Conservation (phyloP, 768 basidiomycete species). For the Albatrellus ellisii region DNA sequence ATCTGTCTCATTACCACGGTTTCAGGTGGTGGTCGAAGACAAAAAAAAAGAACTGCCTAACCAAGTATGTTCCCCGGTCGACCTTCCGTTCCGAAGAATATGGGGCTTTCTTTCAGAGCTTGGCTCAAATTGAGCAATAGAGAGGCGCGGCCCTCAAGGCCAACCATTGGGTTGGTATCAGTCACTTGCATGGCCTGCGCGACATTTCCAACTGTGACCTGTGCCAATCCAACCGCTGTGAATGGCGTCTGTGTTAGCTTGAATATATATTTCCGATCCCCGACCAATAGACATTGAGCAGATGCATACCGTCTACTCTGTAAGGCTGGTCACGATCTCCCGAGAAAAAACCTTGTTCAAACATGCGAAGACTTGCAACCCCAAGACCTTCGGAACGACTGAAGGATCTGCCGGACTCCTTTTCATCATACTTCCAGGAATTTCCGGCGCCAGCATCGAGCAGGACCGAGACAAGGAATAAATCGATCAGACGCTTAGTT, state of each 20-base stretch:
- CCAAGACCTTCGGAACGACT: conserved; percentile 72
- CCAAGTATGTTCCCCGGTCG: conserved; percentile 79
- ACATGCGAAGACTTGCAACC: conserved; percentile 88
- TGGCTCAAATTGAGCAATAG: conserved; percentile 61
- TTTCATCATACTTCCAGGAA: conserved; percentile 64
- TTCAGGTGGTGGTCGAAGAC: conserved; percentile 1
- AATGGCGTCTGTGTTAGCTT: neutral
- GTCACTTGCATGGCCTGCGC: conserved; percentile 70
- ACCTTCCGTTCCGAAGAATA: conserved; percentile 61
- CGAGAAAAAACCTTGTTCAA: conserved; percentile 72
- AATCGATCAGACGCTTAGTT: conserved; percentile 69
- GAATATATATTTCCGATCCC: neutral
- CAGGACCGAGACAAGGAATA: conserved; percentile 83
- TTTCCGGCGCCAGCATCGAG: conserved; percentile 92
- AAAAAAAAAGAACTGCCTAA: conserved; percentile 18
- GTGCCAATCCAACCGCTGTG: conserved; percentile 56
- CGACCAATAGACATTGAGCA: neutral
- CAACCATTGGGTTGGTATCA: conserved; percentile 74
- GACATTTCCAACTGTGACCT: conserved; percentile 45
- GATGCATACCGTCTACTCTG: conserved; percentile 63
- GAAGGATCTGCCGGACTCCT: conserved; percentile 37
- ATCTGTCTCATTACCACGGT: conserved; percentile 27
- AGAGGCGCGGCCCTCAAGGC: conserved; percentile 73
- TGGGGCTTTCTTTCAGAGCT: conserved; percentile 51
- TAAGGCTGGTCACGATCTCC: conserved; percentile 43